These are phyloP conservation scores for Termitomyces sp. DNA, from an alignment of 768 basidiomycete species.

Conservation along the genomic window DNA sequence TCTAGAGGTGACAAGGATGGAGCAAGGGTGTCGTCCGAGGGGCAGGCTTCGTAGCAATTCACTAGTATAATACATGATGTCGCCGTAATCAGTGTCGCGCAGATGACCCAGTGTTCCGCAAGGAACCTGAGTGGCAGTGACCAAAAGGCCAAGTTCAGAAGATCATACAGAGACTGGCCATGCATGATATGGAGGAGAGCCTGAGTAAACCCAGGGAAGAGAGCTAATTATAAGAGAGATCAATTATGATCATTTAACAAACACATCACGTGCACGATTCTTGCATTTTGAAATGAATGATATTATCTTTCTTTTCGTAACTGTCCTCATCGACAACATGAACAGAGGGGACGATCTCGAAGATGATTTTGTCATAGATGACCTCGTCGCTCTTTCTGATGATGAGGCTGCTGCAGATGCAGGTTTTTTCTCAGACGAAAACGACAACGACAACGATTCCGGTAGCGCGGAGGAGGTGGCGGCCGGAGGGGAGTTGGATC, in stretches of 20 bases:
- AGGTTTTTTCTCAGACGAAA: slow-evolving; percentile 22
- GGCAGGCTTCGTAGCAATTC: slow-evolving; percentile 19
- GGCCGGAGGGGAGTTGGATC: slow-evolving; percentile 10
- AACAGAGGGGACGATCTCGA: slow-evolving; percentile 67
- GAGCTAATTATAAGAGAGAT: not conserved
- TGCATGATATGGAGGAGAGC: not conserved
- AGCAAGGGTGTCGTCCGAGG: slow-evolving; percentile 4
- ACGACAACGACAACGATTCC: slow-evolving; percentile 24
- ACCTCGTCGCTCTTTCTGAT: slow-evolving; percentile 56
- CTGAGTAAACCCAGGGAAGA: not conserved
- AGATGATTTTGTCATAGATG: slow-evolving; percentile 74
- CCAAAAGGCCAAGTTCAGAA: not conserved
- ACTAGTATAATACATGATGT: slow-evolving; percentile 23
- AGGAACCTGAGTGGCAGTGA: slow-evolving; percentile 6
- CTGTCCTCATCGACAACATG: slow-evolving; percentile 16
- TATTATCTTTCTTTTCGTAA: not conserved
- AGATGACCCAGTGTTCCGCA: slow-evolving; percentile 10
- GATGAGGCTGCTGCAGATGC: slow-evolving; percentile 43
- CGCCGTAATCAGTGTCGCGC: slow-evolving; percentile 14
- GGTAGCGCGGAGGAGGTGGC: slow-evolving; percentile 27
- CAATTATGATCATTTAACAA: slow-evolving; percentile 1
- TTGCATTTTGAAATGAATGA: not conserved
- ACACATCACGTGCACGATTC: slow-evolving; percentile 12
- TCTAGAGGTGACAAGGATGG: not conserved
- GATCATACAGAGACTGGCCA: not conserved